Base-by-base conservation (phyloP, 139 green algal genomes). In the Klebsormidium nitens region DNA sequence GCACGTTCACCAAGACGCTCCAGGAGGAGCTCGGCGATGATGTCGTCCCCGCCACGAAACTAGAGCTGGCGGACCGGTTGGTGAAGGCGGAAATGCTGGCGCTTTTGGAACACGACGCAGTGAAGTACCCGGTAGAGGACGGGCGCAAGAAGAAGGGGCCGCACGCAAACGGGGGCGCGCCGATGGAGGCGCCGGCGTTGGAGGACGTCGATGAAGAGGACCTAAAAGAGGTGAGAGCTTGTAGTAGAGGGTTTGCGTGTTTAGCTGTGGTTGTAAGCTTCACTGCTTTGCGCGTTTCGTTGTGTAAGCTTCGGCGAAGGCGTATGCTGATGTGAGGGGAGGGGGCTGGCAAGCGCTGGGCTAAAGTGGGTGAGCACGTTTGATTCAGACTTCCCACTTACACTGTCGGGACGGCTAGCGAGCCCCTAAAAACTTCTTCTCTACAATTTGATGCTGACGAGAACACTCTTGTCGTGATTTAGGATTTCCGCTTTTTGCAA, bases 81-180 rank as follows among this genome's bases (percentile, higher is more conserved):
- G 76, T 96, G 36, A 55, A 55, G 35, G 39, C n/a, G 1, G 89
- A 95, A 83, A 44, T 92, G 72, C 32, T 65, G 5, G 44, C 69
- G 23, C 75, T 95, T 38, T 63, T 95, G 48, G 32, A 75, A 29
- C 85, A 91, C 59, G 90, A 96, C 36, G 76, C 79, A 1, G 69
- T 62, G 23, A 86, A 85, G 55, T 88, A 90, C 74, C 89, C 89
- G 0, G 19, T 82, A 31, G 65, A 80, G 29, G 44, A 62, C 55
- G 36, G 37, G 23, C n/a, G 74, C 59, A 72, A 35, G 26, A 69
- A 77, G 52, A 28, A 69, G 60, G 34, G 34, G 63, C 64, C 39
- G 46, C 14, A 64, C 29, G 19, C 14, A 14, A 64, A 64, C 14
- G 32, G 14, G 14, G 56, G 56, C 56, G 14, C 19, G 14, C 56